phyloP scores from a whole-genome alignment of 2,329 filamentous ascomycete species.

The Nectriaceae sp. region DNA sequence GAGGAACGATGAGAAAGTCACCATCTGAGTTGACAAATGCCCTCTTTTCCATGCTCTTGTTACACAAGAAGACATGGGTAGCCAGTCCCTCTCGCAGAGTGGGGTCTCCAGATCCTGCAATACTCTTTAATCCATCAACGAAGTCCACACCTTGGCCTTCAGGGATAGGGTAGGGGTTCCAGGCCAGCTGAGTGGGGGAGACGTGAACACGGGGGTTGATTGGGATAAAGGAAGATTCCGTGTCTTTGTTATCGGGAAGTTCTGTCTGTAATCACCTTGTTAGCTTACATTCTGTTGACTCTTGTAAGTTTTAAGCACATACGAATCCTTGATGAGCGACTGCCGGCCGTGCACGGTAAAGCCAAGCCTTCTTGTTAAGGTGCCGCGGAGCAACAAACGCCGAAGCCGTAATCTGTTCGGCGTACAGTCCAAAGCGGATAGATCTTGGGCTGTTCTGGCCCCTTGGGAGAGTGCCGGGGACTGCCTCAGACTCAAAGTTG shows the following conservation, averaged over 20 bases:
- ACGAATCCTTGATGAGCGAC: conserved; percentile 29
- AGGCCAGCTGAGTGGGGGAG: conserved; percentile 17
- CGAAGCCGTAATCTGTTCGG: conserved; percentile 44
- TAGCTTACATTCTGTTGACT: not conserved
- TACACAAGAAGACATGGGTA: conserved; percentile 48
- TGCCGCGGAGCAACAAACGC: conserved; percentile 31
- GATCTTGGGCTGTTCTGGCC: conserved; percentile 46
- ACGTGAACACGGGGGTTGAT: conserved; percentile 18
- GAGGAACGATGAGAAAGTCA: conserved; percentile 65
- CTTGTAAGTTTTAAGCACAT: not conserved
- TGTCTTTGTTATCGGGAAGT: conserved; percentile 9
- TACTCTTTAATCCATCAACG: conserved; percentile 46
- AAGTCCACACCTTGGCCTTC: conserved; percentile 40
- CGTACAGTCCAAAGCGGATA: conserved; percentile 38
- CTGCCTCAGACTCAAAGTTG: conserved; percentile 39
- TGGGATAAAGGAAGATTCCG: conserved; percentile 16
- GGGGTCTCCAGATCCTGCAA: conserved; percentile 50
- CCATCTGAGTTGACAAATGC: conserved; percentile 62
- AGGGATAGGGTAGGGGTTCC: conserved; percentile 15
- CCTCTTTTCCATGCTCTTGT: conserved; percentile 45
- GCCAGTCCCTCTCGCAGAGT: conserved; percentile 49
- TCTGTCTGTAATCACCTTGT: not conserved
- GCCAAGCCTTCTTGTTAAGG: conserved; percentile 29
- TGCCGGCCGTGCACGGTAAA: conserved; percentile 26
- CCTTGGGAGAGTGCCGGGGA: conserved; percentile 45